Conservation (phyloP, 1,284 basidiomycete genomes). For the Puccinia coronata region DNA sequence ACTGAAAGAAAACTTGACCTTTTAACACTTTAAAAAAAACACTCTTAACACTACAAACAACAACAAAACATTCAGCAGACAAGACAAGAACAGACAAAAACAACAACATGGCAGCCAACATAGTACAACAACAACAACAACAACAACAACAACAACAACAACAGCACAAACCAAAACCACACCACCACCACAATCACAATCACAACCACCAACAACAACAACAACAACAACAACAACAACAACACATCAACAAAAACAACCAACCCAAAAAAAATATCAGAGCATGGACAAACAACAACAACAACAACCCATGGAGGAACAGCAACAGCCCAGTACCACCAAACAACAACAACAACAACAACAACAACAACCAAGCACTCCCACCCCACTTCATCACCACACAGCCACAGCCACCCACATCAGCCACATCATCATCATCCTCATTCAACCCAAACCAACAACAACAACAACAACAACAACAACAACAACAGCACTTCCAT, state of each 20-base stretch:
- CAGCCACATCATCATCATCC: not conserved
- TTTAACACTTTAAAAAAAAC: too few relatives aligned
- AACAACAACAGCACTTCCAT: slow-evolving; percentile 17
- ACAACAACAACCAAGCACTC: not conserved
- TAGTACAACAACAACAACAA: too few relatives aligned
- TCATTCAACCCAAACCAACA: slow-evolving; percentile 21
- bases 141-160: too few relatives aligned
- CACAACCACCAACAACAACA: not conserved
- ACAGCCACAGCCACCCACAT: not conserved
- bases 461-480: not conserved
- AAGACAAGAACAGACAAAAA: too few relatives aligned
- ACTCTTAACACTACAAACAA: too few relatives aligned
- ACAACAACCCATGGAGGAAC: slow-evolving; percentile 19
- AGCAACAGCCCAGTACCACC: not conserved
- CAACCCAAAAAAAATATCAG: slow-evolving; percentile 22
- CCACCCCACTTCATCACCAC: slow-evolving; percentile 10
- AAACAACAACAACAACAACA: slow-evolving; percentile 32
- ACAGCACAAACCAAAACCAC: slow-evolving; percentile 9
- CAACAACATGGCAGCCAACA: too few relatives aligned
- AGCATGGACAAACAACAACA: slow-evolving; percentile 35
- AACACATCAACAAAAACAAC: slow-evolving; percentile 3
- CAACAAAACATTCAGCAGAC: too few relatives aligned
- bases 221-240: slow-evolving; percentile 14
- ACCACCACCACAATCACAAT: slow-evolving; percentile 18
- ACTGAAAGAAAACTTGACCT: too few relatives aligned